Evolutionary conservation across 805 yeast genomes (phyloP).

Genomic region (Candida ulmi): DNA sequence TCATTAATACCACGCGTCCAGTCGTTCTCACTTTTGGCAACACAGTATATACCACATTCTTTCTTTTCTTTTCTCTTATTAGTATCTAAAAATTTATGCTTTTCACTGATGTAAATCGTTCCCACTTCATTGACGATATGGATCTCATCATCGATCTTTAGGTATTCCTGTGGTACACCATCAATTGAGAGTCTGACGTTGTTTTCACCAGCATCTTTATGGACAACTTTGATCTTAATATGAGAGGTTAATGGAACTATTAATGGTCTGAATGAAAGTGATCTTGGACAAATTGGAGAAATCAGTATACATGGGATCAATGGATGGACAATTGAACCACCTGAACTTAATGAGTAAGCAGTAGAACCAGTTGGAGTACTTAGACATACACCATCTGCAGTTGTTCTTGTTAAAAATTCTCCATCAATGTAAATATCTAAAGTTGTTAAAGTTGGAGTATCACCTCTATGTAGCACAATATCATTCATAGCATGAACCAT

Average conservation of each 20-base stretch:
- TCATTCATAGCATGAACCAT: conserved; percentile 88
- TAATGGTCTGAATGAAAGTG: conserved; percentile 85
- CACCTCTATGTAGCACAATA: conserved; percentile 81
- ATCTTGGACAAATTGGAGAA: conserved; percentile 90
- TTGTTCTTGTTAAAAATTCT: conserved; percentile 78
- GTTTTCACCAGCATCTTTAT: conserved; percentile 36
- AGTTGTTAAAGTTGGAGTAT: conserved; percentile 77
- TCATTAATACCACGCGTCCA: conserved; percentile 92
- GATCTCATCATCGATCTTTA: conserved; percentile 74
- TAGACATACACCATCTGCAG: conserved; percentile 84
- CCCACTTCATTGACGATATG: conserved; percentile 65
- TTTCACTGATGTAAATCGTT: conserved; percentile 48
- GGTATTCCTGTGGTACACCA: conserved; percentile 69
- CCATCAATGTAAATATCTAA: conserved; percentile 84
- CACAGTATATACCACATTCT: conserved; percentile 76
- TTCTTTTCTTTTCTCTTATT: conserved; percentile 10
- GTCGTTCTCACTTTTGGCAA: conserved; percentile 75
- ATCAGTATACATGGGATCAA: conserved; percentile 73
- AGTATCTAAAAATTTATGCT: conserved; percentile 33
- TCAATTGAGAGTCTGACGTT: conserved; percentile 69
- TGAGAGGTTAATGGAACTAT: conserved; percentile 76
- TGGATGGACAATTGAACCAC: conserved; percentile 93
- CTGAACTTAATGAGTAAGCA: conserved; percentile 83
- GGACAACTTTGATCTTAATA: conserved; percentile 55
- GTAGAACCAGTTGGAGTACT: conserved; percentile 96